Base-by-base conservation (phyloP, 257 asterid species). In the Rhazya stricta region DNA sequence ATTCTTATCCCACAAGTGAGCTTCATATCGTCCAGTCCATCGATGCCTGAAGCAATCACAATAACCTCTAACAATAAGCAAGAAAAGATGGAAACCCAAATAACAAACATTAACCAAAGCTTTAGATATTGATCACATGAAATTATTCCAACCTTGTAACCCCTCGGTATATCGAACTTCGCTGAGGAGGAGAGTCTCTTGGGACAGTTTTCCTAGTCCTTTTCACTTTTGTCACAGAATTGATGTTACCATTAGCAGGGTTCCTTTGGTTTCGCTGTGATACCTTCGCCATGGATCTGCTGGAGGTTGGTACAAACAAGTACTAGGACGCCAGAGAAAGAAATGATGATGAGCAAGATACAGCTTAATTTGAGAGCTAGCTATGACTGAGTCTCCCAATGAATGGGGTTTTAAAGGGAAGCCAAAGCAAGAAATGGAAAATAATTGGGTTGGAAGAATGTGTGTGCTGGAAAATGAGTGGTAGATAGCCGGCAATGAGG, bases 1-100 rank as follows among this genome's bases (percentile, higher is more conserved):
- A 46, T 89, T 90, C 85, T 92, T 92, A 74, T 92, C 97, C 97
- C 97, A 92, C 83, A 92, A 84, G 81, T 92, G 97, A 51, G 97
- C 97, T 75, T 92, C 97, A 57, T 88, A 92, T 78, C 96, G 82
- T 71, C 97, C 97, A 0, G 96, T 92, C 97, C 97, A 92, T 32
- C 96, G 80, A 80, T 92, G 97, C 89, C 97, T 92, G 69, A 37
- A 71, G 30, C 29, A 36, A 58, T 9, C 46, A 77, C 7, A 58
- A 48, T 0, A 76, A 51, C 2, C 36, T 16, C 4, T 27, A 30
- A 29, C 4, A 9, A 51, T 36, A 36, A 6, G 0, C 10, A 82
- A 1, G 2, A 15, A 46, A 70, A 58, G 9, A 3, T 25, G 18
- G 16, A 46, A 16, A 27, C 65, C 3, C 0, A 50, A 13, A 50